phyloP scores from a whole-genome alignment of 192 early-diverging fungal species.

The Piromyces finnis region DNA sequence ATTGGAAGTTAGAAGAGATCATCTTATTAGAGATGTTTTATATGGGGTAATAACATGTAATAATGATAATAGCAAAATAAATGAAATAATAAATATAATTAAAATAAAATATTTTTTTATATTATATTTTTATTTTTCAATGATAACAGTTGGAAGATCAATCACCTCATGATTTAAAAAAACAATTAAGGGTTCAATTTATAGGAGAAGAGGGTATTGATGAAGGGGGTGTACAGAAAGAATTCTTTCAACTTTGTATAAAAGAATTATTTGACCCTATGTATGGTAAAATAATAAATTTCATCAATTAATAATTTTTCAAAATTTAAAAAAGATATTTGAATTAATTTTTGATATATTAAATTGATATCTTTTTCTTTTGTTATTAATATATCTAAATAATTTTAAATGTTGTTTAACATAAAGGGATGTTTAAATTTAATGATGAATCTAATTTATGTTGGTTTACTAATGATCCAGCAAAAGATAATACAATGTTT shows the following conservation, averaged over 20 bases:
- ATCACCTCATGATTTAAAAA: conserved; percentile 66
- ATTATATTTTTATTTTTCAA: too few relatives aligned
- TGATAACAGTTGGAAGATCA: conserved; percentile 66
- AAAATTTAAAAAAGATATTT: too few relatives aligned
- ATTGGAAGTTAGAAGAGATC: conserved; percentile 49
- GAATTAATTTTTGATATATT: too few relatives aligned
- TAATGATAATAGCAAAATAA: too few relatives aligned
- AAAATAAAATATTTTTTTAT: too few relatives aligned
- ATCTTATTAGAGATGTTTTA: conserved; percentile 48
- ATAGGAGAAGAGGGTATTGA: conserved; percentile 64
- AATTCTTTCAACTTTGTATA: not conserved
- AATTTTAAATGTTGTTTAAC: too few relatives aligned
- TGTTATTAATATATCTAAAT: too few relatives aligned
- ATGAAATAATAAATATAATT: too few relatives aligned
- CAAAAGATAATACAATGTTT: conserved; percentile 5
- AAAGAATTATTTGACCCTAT: not conserved
- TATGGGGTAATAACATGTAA: conserved; percentile 36
- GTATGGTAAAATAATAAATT: not conserved
- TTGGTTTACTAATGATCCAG: conserved; percentile 4
- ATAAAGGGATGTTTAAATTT: not conserved
- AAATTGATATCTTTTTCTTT: too few relatives aligned
- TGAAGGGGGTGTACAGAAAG: not conserved
- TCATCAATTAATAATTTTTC: too few relatives aligned
- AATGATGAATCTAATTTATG: conserved; percentile 4
- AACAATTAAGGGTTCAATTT: conserved; percentile 79